Conservation (phyloP, 2,329 filamentous ascomycete genomes). For the Diaporthe amygdali region DNA sequence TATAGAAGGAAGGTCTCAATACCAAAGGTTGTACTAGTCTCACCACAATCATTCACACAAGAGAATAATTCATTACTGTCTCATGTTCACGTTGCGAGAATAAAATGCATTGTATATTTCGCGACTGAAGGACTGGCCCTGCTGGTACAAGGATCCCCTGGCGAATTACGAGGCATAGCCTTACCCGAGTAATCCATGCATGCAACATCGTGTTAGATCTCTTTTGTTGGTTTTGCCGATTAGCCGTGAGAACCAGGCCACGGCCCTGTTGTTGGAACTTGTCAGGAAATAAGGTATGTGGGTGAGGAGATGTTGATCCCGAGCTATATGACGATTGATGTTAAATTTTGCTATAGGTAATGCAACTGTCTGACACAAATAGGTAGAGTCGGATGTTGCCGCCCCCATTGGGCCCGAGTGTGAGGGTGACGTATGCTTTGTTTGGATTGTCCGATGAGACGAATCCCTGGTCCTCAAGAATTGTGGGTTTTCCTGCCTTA, state of each 20-base stretch:
- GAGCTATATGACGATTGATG: too few species aligned
- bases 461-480: not conserved
- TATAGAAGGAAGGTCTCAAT: too few species aligned
- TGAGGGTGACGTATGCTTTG: conserved; percentile 10
- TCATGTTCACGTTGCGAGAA: too few species aligned
- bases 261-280: not conserved
- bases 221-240: not conserved
- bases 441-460: not conserved
- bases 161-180: not conserved
- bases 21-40: too few species aligned
- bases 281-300: too few species aligned
- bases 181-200: not conserved
- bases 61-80: too few species aligned
- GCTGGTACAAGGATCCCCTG: not conserved
- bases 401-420: not conserved
- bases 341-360: not conserved
- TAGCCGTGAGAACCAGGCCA: not conserved
- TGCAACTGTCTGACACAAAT: not conserved
- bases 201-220: not conserved
- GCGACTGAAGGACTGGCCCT: too few species aligned
- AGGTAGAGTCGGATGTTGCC: not conserved
- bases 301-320: too few species aligned
- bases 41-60: too few species aligned
- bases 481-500: not conserved
- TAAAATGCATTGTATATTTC: too few species aligned